A percentile compares a stretch with the other conserved stretches of the same genome.
Conservation (phyloP, 2,329 filamentous ascomycete species). For the Juglanconis juglandina region DNA sequence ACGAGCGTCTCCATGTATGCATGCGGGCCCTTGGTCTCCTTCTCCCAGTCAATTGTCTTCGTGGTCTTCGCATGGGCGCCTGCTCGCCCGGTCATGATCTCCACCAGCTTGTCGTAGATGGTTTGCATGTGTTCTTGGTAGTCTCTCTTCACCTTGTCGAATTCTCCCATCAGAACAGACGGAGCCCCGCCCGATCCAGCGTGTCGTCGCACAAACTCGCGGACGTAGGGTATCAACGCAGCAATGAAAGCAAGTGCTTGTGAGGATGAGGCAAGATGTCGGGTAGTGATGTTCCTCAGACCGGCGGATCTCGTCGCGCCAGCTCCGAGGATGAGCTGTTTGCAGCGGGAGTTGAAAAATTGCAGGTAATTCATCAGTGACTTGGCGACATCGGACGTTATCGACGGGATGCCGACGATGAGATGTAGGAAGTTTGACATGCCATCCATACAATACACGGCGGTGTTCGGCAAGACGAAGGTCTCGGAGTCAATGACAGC, state of each 20-base stretch:
- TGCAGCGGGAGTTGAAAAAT: slow-evolving; percentile 91
- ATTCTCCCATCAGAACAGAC: slow-evolving; percentile 69
- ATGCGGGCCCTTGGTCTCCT: slow-evolving; percentile 47
- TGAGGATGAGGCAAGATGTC: slow-evolving; percentile 86
- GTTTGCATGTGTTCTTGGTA: slow-evolving; percentile 86
- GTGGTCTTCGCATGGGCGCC: slow-evolving; percentile 71
- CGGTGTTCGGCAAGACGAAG: slow-evolving; percentile 82
- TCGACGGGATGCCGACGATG: slow-evolving; percentile 79
- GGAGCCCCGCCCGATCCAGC: slow-evolving; percentile 49
- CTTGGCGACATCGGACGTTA: slow-evolving; percentile 77
- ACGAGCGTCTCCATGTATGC: slow-evolving; percentile 82
- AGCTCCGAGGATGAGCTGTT: slow-evolving; percentile 93
- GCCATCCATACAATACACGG: slow-evolving; percentile 74
- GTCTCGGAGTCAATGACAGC: slow-evolving; percentile 81
- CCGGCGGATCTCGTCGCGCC: slow-evolving; percentile 86
- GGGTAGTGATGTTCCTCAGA: slow-evolving; percentile 93
- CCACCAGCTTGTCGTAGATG: slow-evolving; percentile 88
- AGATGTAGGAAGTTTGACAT: slow-evolving; percentile 81
- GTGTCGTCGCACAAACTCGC: slow-evolving; percentile 86
- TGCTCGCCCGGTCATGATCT: slow-evolving; percentile 83
- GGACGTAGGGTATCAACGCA: slow-evolving; percentile 80
- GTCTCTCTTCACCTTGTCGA: slow-evolving; percentile 79
- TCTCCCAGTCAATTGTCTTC: slow-evolving; percentile 68
- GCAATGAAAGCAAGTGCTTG: slow-evolving; percentile 87
- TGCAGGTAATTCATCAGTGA: slow-evolving; percentile 83